Base-by-base conservation (phyloP, 257 asterid species). In the Nicotiana attenuata region DNA sequence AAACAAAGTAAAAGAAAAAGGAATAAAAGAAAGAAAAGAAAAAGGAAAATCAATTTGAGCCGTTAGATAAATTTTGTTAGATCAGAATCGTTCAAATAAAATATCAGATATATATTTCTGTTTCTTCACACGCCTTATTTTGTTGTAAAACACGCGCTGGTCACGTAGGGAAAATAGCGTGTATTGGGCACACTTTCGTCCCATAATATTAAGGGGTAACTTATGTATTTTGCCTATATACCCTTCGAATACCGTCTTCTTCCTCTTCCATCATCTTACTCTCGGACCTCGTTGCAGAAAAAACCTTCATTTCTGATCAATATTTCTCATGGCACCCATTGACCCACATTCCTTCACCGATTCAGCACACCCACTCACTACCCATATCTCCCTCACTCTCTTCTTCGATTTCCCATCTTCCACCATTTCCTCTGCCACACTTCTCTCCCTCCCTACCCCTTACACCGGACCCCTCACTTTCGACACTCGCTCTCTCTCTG, bases 271-370 rank as follows among this genome's bases (percentile, higher is more conserved):
- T 52, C 57, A 52, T 14, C 19, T 1, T 52, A 14, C 56, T 50
- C 4, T 50, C 56, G 5, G 16, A 50, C 17, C 5, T 50, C 16
- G 56, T 50, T 50, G 16, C 56, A 13, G 47, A 50, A 63, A 11
- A 63, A 17, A 1, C 69, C 14, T 64, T 28, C 33, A 64, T 17
- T 64, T 28, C 31, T 64, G 5, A 2, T 29, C 61, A 29, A 20
- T 33, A 33, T 1, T 13, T 11, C 81, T 33, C 73, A 94, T 93
- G 97, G 95, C 98, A n/a, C 92, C 92, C 16, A 59, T 93, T 26
- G 98, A 95, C 24, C 98, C 98, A 7, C 98, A 94, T 86, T 95
- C 98, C 71, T 92, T 83, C 91, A 92, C 98, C 19, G 95, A 91
- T 80, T 92, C 98, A 60, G 81, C 86, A 79, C 97, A 96, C 87